Evolutionary conservation across 306 rosid species (phyloP).

Genomic region (Cicer judaicum): DNA sequence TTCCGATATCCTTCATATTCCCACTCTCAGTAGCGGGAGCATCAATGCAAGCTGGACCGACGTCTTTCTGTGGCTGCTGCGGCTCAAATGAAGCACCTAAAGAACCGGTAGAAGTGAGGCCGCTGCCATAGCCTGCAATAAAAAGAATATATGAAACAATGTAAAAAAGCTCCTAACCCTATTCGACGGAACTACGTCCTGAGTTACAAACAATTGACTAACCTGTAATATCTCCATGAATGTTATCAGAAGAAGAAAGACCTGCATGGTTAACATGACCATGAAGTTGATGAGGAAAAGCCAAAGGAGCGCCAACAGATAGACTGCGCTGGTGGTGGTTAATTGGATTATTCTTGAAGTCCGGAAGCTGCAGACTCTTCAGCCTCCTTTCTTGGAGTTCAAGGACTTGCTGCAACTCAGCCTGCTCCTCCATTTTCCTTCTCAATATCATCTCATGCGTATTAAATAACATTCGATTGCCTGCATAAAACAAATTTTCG

Average conservation of each 20-base stretch:
- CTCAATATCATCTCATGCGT: constrained; percentile 74
- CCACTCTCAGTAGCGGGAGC: constrained; percentile 45
- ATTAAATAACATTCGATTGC: constrained; percentile 67
- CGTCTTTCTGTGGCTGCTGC: constrained; percentile 56
- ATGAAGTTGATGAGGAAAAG: constrained; percentile 56
- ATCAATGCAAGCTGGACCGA: constrained; percentile 40
- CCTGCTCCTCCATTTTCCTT: constrained; percentile 81
- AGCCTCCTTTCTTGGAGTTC: constrained; percentile 86
- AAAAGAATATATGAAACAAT: constrained; percentile 31
- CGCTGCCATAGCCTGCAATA: constrained; percentile 57
- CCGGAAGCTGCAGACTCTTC: constrained; percentile 85
- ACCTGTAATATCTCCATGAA: constrained; percentile 69
- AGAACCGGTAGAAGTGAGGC: constrained; percentile 42
- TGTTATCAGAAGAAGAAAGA: constrained; percentile 60
- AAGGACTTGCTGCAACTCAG: constrained; percentile 82
- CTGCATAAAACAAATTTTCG: constrained; percentile 49
- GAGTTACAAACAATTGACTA: constrained; percentile 33
- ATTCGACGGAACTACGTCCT: neutral
- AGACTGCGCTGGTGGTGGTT: constrained; percentile 81
- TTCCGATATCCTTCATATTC: constrained; percentile 43
- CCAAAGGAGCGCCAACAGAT: constrained; percentile 67
- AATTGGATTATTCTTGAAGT: constrained; percentile 65
- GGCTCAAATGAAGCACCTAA: constrained; percentile 48
- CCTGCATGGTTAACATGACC: constrained; percentile 50
- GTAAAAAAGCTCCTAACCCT: constrained; percentile 17